phyloP scores from a whole-genome alignment of 1,284 basidiomycete species.

The Marasmius fiardii region DNA sequence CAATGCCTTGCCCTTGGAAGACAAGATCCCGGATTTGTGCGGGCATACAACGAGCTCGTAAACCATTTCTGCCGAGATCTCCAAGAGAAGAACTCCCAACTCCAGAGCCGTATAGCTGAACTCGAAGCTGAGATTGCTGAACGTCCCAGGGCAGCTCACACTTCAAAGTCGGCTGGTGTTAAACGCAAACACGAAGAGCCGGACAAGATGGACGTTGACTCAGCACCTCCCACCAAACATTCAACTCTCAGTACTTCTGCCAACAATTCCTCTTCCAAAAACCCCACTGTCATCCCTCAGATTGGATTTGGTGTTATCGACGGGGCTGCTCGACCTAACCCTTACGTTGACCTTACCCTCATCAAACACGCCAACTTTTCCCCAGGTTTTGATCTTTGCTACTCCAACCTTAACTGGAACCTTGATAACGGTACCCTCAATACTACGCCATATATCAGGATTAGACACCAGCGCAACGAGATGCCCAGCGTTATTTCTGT shows the following conservation, averaged over 20 bases:
- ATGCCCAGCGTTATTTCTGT: not conserved
- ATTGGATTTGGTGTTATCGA: not conserved
- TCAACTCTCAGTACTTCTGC: not conserved
- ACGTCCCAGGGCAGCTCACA: not conserved
- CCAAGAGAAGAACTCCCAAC: not conserved
- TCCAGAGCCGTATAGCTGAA: not conserved
- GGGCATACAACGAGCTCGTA: not conserved
- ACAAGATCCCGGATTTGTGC: not conserved
- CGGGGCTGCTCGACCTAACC: not conserved
- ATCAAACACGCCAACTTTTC: not conserved
- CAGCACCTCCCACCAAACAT: not conserved
- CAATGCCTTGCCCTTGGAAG: not conserved
- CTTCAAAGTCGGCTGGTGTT: not conserved
- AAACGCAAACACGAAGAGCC: not conserved
- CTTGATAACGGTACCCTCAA: not conserved
- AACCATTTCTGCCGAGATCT: not conserved
- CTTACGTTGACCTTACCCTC: not conserved
- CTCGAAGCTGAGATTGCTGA: not conserved
- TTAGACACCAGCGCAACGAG: not conserved
- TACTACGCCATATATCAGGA: not conserved
- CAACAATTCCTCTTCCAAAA: too few relatives aligned
- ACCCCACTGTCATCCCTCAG: too few relatives aligned
- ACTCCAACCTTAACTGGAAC: not conserved
- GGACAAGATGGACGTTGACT: not conserved
- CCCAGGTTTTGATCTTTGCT: too few relatives aligned